A percentile compares a stretch with the other conserved stretches of the same genome.
phyloP scores from a whole-genome alignment of 2,329 filamentous ascomycete genomes.

The Mycosphaerella arachidis region DNA sequence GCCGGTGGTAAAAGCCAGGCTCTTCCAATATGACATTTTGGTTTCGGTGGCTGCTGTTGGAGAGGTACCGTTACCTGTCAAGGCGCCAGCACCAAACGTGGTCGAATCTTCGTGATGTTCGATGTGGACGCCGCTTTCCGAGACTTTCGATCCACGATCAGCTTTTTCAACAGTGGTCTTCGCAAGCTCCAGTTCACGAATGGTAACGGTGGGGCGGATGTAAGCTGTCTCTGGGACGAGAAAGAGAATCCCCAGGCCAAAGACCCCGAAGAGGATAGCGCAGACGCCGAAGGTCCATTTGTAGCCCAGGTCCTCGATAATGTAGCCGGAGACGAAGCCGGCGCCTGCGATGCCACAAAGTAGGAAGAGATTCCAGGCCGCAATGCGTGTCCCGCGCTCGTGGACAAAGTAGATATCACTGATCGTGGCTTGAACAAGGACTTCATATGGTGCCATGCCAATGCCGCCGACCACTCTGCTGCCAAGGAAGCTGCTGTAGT shows the following conservation, averaged over 20 bases:
- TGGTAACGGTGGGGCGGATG: constrained; percentile 12
- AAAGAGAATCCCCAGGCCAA: constrained; percentile 29
- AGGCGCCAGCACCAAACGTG: background rate
- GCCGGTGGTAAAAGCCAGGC: constrained; percentile 31
- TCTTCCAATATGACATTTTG: constrained; percentile 29
- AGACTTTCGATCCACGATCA: constrained; percentile 19
- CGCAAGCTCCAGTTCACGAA: constrained; percentile 1
- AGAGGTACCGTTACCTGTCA: constrained; percentile 18
- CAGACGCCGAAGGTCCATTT: constrained; percentile 40
- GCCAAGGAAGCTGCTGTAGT: constrained; percentile 45
- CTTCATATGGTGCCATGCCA: constrained; percentile 50
- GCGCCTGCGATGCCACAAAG: constrained; percentile 39
- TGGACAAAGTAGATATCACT: constrained; percentile 43
- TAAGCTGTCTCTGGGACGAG: constrained; percentile 32
- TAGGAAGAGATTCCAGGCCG: constrained; percentile 39
- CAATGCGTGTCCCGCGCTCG: constrained; percentile 37
- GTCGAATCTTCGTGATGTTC: constrained; percentile 11
- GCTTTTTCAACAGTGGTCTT: constrained; percentile 15
- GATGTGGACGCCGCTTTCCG: constrained; percentile 13
- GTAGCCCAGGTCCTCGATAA: constrained; percentile 39
- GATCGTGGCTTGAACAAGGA: constrained; percentile 49
- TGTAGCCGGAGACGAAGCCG: constrained; percentile 38
- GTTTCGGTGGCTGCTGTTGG: constrained; percentile 12
- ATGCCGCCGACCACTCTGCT: constrained; percentile 46
- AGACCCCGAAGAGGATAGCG: constrained; percentile 35